Evolutionary conservation across 2,329 filamentous ascomycete genomes (phyloP).

Genomic region (Aspergillus sp.): DNA sequence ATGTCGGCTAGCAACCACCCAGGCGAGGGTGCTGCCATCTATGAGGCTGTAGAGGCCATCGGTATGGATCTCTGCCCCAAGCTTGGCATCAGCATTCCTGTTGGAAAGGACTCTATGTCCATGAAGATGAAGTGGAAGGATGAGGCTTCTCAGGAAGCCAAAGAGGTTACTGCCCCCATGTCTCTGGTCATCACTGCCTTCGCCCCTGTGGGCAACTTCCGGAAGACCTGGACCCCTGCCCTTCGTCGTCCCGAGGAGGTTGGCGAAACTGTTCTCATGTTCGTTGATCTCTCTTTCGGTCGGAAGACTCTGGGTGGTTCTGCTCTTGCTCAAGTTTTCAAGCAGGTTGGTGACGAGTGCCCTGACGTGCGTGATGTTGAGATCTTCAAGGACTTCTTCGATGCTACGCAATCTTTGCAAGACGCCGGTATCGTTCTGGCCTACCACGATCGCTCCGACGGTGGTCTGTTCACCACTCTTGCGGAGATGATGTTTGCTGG

Average conservation of each 20-base stretch:
- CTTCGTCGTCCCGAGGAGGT: constrained; percentile 81
- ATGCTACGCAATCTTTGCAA: constrained; percentile 72
- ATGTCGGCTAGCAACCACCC: constrained; percentile 96
- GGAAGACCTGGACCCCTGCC: constrained; percentile 91
- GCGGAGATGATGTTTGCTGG: constrained; percentile 99
- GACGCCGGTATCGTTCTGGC: constrained; percentile 76
- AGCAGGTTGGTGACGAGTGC: constrained; percentile 78
- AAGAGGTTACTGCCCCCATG: constrained; percentile 88
- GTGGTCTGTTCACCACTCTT: constrained; percentile 85
- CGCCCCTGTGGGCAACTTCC: constrained; percentile 76
- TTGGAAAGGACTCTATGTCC: constrained; percentile 96
- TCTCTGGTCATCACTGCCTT: constrained; percentile 92
- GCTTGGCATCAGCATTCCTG: constrained; percentile 89
- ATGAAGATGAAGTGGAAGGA: constrained; percentile 98
- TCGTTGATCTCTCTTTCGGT: constrained; percentile 83
- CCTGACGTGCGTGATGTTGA: constrained; percentile 84
- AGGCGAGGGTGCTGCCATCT: constrained; percentile 88
- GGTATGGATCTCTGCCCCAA: constrained; percentile 89
- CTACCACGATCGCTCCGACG: constrained; percentile 93
- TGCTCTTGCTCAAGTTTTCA: constrained; percentile 84
- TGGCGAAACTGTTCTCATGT: constrained; percentile 84
- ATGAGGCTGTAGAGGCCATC: constrained; percentile 90
- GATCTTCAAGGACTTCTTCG: constrained; percentile 84
- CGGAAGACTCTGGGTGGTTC: constrained; percentile 85
- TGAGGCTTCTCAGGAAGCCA: constrained; percentile 63